These are phyloP conservation scores for Claviceps maximensis DNA, from an alignment of 2,329 filamentous ascomycete genomes.

Conservation along the genomic window DNA sequence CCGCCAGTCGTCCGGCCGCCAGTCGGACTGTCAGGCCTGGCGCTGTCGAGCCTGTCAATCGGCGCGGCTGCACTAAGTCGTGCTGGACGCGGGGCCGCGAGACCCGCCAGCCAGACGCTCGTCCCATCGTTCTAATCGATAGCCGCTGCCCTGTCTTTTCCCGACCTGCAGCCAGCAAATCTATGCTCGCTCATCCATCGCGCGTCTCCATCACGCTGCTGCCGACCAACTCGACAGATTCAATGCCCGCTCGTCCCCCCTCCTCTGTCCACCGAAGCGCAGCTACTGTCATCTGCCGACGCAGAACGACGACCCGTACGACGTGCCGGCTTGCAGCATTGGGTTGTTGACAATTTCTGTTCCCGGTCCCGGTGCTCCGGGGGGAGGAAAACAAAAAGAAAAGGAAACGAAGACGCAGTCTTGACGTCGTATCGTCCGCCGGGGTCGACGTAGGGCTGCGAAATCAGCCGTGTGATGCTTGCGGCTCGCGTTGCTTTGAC, in stretches of 20 bases:
- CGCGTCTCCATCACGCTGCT: not conserved
- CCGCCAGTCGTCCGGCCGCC: too few relatives aligned
- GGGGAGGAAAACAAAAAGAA: not conserved
- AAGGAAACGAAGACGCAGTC: not conserved
- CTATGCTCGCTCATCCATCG: not conserved
- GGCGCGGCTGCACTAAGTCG: too few relatives aligned
- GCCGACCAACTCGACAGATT: not conserved
- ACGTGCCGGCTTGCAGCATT: not conserved
- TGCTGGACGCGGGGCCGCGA: too few relatives aligned
- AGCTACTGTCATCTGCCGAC: not conserved
- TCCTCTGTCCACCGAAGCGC: not conserved
- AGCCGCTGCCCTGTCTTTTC: not conserved
- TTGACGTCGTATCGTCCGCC: not conserved
- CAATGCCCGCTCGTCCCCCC: not conserved
- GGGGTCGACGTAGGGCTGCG: not conserved
- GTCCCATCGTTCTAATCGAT: constrained; percentile 8
- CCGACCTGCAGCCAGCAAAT: not conserved
- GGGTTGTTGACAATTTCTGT: not conserved
- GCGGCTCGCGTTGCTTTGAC: not conserved
- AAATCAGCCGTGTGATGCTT: not conserved
- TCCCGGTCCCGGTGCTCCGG: not conserved
- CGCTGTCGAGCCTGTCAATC: too few relatives aligned
- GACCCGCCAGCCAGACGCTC: too few relatives aligned
- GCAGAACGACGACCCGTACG: not conserved
- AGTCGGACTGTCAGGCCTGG: too few relatives aligned